These are phyloP conservation scores for Aspergillus quadricinctus DNA, from an alignment of 2,329 filamentous ascomycete genomes.

Conservation along the genomic window DNA sequence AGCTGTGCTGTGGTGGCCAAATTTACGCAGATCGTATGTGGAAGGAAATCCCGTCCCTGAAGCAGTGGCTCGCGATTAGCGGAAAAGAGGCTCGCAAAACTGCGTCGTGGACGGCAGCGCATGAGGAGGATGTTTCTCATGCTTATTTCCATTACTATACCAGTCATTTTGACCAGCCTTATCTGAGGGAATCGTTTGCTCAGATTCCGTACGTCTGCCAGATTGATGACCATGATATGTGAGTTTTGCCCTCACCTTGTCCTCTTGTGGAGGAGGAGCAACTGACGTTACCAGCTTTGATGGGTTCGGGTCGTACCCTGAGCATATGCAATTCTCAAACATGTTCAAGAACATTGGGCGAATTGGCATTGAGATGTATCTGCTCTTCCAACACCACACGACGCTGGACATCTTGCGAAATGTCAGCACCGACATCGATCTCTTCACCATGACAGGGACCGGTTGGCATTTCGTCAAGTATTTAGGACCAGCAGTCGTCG, in stretches of 20 bases:
- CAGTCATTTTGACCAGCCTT: conserved; percentile 95
- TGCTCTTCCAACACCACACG: conserved; percentile 97
- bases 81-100: conserved; percentile 91
- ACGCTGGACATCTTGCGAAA: conserved; percentile 90
- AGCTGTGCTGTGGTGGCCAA: conserved; percentile 87
- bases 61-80: conserved; percentile 90
- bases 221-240: conserved; percentile 98
- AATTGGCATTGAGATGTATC: conserved; percentile 94
- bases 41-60: conserved; percentile 90
- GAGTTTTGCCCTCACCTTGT: conserved; percentile 42
- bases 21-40: conserved; percentile 93
- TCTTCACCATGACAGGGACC: conserved; percentile 95
- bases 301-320: conserved; percentile 92
- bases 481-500: conserved; percentile 82
- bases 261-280: neutral
- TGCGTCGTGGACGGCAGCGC: conserved; percentile 84
- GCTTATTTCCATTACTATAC: conserved; percentile 99
- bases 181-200: conserved; percentile 89
- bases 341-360: conserved; percentile 98
- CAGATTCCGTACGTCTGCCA: conserved; percentile 93
- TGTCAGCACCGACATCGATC: conserved; percentile 78
- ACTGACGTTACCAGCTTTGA: conserved; percentile 64
- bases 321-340: conserved; percentile 96
- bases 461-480: conserved; percentile 99
- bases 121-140: conserved; percentile 92